These are phyloP conservation scores for Mucor racemosus DNA, from an alignment of 371 early-diverging fungal species.

Conservation along the genomic window DNA sequence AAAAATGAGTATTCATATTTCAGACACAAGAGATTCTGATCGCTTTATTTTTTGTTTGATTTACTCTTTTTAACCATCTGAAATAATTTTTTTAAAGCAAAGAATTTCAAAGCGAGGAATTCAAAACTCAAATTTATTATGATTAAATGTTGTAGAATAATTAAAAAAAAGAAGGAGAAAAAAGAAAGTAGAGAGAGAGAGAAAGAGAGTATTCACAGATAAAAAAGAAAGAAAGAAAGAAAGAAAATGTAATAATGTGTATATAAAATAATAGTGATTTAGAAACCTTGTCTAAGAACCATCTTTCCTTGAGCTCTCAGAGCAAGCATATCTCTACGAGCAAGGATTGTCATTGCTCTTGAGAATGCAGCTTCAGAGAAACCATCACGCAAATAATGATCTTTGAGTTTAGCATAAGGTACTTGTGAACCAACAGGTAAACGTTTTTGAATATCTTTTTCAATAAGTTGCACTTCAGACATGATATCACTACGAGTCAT, in stretches of 20 bases:
- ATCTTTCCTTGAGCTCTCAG: conserved; percentile 81
- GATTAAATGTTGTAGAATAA: conserved; percentile 2
- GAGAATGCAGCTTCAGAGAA: conserved; percentile 75
- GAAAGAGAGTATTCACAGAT: conserved; percentile 2
- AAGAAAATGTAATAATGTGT: not conserved
- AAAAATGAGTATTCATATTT: too few relatives aligned
- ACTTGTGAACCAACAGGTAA: conserved; percentile 90
- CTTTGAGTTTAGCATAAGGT: conserved; percentile 72
- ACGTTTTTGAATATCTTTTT: conserved; percentile 83
- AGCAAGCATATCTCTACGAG: conserved; percentile 85
- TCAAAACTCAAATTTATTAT: conserved; percentile 3
- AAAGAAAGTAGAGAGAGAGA: too few relatives aligned
- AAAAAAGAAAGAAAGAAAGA: not conserved
- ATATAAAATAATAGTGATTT: conserved; percentile 15
- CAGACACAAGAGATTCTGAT: too few relatives aligned
- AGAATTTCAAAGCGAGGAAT: too few relatives aligned
- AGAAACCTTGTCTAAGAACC: conserved; percentile 36
- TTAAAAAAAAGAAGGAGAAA: too few relatives aligned
- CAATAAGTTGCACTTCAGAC: conserved; percentile 76
- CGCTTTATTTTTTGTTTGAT: too few relatives aligned
- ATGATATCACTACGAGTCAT: conserved; percentile 74
- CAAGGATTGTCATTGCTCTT: conserved; percentile 79
- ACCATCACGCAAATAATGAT: conserved; percentile 67
- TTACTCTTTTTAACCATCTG: too few relatives aligned
- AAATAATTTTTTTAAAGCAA: too few relatives aligned